Evolutionary conservation across 75 land plant species (phyloP), one percentile per base, ranked within the genome.

Genomic region (Pinus tabuliformis): DNA sequence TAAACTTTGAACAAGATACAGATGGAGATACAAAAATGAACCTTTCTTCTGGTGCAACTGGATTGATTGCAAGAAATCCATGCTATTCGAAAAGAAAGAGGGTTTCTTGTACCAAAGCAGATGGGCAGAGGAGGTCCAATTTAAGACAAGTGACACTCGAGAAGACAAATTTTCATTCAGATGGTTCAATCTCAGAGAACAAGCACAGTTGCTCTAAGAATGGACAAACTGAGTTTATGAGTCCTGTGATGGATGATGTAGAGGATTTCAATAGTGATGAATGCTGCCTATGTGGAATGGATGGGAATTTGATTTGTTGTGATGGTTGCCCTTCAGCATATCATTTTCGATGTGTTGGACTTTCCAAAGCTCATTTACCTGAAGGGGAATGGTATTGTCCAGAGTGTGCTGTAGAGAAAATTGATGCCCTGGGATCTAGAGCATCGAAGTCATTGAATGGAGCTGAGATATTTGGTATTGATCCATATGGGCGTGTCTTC

Each of bases 281-380:
- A 54, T 95, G 98, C 72, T 56, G 86, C 17, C 83, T 95, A 8
- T 95, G 98, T 84, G 96, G 95, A 59, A 93, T 95, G 98, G 92
- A 93, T 89, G 98, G 98, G 49, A 87, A 75, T 12, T 79, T 95
- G 83, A 81, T 95, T 66, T 95, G 98, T 75, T 95, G 98, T 85
- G 98, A 95, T 89, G 93, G 97, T 30, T 95, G 98, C 78, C 98
- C 98, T 36, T 95, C 93, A 58, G 96, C 92, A 58, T 95, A 91
- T 75, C 98, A 95, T 78, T 84, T 90, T 21, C 86, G 96, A 54
- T 95, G 98, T 70, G 89, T 95, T 73, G 98, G 98, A 15, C 62
- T 93, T 11, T 75, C 76, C 28, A 93, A 89, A 74, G 61, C 83
- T 68, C 62, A 56, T 64, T 77, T 95, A 26, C 94, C 93, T 6